Evolutionary conservation across 129 eudicot species (phyloP).

Genomic region (Chrysanthemum seticuspe): DNA sequence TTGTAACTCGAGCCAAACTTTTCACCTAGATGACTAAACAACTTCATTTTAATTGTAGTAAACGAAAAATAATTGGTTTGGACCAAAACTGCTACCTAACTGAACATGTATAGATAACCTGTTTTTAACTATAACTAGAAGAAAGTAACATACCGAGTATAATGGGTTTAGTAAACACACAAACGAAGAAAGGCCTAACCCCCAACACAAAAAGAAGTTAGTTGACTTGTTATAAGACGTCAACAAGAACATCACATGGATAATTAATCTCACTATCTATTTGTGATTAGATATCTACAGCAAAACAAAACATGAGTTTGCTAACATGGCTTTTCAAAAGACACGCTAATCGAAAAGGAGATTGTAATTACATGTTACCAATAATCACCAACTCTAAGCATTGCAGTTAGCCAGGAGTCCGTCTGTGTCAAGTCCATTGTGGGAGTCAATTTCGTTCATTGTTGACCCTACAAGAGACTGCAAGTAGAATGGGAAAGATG

Average conservation of each 20-base stretch:
- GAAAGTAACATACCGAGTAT: no score
- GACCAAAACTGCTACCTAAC: no score
- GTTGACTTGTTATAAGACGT: not conserved
- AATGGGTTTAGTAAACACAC: no score
- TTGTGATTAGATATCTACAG: conserved; percentile 28
- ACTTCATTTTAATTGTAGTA: no score
- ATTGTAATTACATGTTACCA: conserved; percentile 13
- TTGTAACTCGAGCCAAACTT: no score
- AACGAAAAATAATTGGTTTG: no score
- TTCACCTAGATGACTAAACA: no score
- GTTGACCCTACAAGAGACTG: conserved; percentile 65
- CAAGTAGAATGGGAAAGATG: conserved; percentile 15
- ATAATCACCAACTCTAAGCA: conserved; percentile 7
- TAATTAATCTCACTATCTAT: conserved; percentile 3
- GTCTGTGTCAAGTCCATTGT: conserved; percentile 36
- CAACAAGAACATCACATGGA: not conserved
- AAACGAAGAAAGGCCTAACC: not conserved
- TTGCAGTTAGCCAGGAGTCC: conserved; percentile 21
- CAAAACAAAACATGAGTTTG: conserved; percentile 22
- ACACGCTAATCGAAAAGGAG: conserved; percentile 17
- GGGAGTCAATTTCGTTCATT: conserved; percentile 41
- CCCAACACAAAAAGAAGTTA: not conserved
- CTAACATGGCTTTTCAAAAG: conserved; percentile 19
- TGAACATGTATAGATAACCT: no score
- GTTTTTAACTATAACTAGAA: no score